Conservation (phyloP, 2,329 filamentous ascomycete genomes). For the Sclerotinia nivalis region DNA sequence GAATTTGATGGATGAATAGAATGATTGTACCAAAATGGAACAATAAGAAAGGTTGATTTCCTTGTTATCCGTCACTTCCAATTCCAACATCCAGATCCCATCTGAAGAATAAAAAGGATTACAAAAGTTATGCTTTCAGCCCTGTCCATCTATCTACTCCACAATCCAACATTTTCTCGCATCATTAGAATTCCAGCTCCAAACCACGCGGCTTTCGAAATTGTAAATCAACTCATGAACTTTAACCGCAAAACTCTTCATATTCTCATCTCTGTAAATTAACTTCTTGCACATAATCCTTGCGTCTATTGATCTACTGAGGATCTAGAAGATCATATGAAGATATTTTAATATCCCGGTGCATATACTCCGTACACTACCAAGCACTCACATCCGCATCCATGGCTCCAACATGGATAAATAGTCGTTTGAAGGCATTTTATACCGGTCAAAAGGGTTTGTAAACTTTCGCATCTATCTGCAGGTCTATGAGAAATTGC, state of each 20-base stretch:
- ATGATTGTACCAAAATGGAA: constrained; percentile 13
- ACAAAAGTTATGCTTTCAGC: not conserved
- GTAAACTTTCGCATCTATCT: constrained; percentile 16
- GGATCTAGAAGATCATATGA: constrained; percentile 14
- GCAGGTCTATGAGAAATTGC: constrained; percentile 1
- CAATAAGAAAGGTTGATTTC: not conserved
- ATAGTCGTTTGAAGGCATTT: constrained; percentile 34
- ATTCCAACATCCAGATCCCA: not conserved
- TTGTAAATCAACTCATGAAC: not conserved
- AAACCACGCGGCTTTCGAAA: constrained; percentile 1
- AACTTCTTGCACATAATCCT: not conserved
- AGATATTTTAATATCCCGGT: not conserved
- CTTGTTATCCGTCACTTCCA: not conserved
- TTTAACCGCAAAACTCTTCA: not conserved
- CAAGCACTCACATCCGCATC: not conserved
- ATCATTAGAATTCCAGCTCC: not conserved
- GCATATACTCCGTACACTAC: not conserved
- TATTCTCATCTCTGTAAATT: not conserved
- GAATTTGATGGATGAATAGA: constrained; percentile 1
- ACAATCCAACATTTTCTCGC: constrained; percentile 6
- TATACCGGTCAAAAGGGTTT: constrained; percentile 35
- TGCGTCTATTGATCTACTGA: not conserved
- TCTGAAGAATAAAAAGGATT: not conserved
- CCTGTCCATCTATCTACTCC: not conserved
- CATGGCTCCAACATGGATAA: constrained; percentile 38